Evolutionary conservation across 176 grass and related monocot species (phyloP), one percentile per base, ranked within the genome.

Genomic region (Echinochloa phyllopogon): DNA sequence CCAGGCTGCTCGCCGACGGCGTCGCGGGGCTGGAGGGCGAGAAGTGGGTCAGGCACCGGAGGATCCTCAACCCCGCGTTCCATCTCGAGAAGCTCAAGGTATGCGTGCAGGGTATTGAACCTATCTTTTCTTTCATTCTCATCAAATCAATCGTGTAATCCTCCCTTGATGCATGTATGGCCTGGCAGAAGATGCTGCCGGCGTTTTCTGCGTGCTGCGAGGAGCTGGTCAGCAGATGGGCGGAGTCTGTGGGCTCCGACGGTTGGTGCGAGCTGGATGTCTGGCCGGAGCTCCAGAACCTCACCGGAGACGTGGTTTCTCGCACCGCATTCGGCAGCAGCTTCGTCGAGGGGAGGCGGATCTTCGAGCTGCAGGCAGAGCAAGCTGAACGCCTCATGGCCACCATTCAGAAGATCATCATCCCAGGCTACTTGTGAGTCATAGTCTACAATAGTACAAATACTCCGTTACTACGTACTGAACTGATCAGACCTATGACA

Each of bases 291-390:
- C 53, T 92, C n/a, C 82, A 86, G 44, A 92, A 81, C 40, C 87
- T 92, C 29, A 88, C 86, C 5, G 86, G 79, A 64, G 88, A 90
- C 37, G 84, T 87, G 65, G 87, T 90, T 70, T 87, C 88, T 10
- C 71, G 79, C 21, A 78, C 84, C 15, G 79, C 88, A 27, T 87
- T 90, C 71, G 88, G 88, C 37, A 80, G 84, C 83, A 87, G 63
- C 70, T 87, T 51, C 43, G n/a, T 78, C 18, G 84, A 90, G 78
- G 89, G 88, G 33, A 72, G 79, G 61, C 53, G 66, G 12, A 90
- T 90, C 58, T 87, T 90, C 65, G 73, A 78, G 44, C 88, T 90
- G 24, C 88, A 87, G 45, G 62, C 39, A 69, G 53, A 56, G 72
- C 69, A 74, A 39, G 53, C 49, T 27, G 41, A 68, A n/a, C 53